phyloP scores from a whole-genome alignment of 768 basidiomycete genomes.

The Candolleomyces efflorescens region DNA sequence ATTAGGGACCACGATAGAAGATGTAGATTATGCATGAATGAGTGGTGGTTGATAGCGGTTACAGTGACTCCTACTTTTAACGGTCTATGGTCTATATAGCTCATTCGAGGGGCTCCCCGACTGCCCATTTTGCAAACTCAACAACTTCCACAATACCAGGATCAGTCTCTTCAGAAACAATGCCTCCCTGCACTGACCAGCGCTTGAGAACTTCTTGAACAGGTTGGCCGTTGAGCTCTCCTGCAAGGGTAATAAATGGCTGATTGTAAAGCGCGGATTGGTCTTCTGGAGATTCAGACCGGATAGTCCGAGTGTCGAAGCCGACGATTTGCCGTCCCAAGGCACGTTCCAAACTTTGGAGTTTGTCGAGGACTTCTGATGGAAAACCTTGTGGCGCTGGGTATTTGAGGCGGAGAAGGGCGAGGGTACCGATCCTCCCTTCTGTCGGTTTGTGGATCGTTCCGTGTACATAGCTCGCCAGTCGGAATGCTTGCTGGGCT shows the following conservation, averaged over 20 bases:
- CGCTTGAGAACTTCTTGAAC: constrained; percentile 40
- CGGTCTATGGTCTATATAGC: not conserved
- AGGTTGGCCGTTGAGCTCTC: constrained; percentile 37
- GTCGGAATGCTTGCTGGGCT: constrained; percentile 36
- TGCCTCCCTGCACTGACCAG: constrained; percentile 53
- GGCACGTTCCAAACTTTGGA: constrained; percentile 61
- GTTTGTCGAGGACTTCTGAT: constrained; percentile 35
- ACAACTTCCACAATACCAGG: constrained; percentile 38
- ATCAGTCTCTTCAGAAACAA: constrained; percentile 29
- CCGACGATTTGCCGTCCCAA: constrained; percentile 85
- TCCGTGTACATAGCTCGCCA: constrained; percentile 63
- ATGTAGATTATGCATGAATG: not conserved
- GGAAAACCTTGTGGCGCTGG: constrained; percentile 21
- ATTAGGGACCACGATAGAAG: too few species aligned
- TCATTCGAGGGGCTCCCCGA: constrained; percentile 38
- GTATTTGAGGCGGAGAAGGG: constrained; percentile 46
- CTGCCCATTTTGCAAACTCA: constrained; percentile 66
- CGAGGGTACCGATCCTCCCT: constrained; percentile 59
- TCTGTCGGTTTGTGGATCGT: constrained; percentile 40
- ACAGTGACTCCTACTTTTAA: not conserved
- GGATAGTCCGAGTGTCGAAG: constrained; percentile 61
- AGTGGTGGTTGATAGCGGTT: not conserved
- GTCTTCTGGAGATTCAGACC: constrained; percentile 21
- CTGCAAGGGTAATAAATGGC: constrained; percentile 72
- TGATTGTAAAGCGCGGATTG: constrained; percentile 66